Percentiles rank a stretch among this genome's conserved stretches.
Evolutionary conservation across 1,139 yeast species (phyloP).

Genomic region (Suhomyces maxii): DNA sequence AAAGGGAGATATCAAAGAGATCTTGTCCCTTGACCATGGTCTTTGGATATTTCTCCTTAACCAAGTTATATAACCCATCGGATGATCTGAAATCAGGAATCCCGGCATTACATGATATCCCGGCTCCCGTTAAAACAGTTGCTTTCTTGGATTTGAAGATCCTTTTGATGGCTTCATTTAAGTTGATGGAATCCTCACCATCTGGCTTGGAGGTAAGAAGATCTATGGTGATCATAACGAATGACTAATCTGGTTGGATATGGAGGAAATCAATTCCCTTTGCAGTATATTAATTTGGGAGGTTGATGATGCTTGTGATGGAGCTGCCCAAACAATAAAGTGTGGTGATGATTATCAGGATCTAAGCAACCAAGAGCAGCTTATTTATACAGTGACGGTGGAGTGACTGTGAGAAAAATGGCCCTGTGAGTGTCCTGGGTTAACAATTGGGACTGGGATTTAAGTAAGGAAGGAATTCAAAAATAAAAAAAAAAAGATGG

Average conservation of each 20-base stretch:
- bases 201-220: slow-evolving; percentile 24
- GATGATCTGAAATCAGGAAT: slow-evolving; percentile 91
- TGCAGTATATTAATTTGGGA: too few relatives aligned
- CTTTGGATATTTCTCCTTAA: slow-evolving; percentile 62
- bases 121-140: slow-evolving; percentile 84
- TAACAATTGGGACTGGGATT: too few relatives aligned
- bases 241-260: not conserved
- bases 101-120: slow-evolving; percentile 94
- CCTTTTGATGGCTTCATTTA: slow-evolving; percentile 40
- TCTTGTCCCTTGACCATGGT: slow-evolving; percentile 79
- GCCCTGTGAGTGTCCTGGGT: too few relatives aligned
- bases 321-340: too few relatives aligned
- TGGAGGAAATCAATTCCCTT: not conserved
- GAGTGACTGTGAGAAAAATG: too few relatives aligned
- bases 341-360: too few relatives aligned
- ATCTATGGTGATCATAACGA: slow-evolving; percentile 34
- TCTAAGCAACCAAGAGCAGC: too few relatives aligned
- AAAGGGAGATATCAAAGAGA: slow-evolving; percentile 79
- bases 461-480: too few relatives aligned
- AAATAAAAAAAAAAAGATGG: too few relatives aligned
- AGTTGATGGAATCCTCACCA: slow-evolving; percentile 31
- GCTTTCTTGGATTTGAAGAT: slow-evolving; percentile 53
- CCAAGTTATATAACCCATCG: slow-evolving; percentile 78
- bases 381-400: too few relatives aligned
- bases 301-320: too few relatives aligned